Base-by-base conservation (phyloP, 1,139 yeast species). In the Neolecta irregularis region DNA sequence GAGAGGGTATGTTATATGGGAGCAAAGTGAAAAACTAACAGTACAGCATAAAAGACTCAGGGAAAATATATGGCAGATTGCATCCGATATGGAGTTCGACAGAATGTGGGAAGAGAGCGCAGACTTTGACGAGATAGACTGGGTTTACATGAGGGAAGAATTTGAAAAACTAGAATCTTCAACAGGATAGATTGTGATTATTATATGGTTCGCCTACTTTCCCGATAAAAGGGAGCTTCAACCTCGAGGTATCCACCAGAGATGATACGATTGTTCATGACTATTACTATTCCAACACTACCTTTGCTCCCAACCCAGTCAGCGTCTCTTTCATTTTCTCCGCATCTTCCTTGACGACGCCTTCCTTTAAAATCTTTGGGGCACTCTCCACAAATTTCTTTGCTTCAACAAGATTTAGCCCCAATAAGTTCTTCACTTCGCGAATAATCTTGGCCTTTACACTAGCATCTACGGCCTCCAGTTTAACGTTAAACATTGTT, bases 401-500 rank as follows among this genome's bases (percentile, higher is more conserved):
- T 44, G 95, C 80, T 56, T 88, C 98, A 43, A 88, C 98, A 49
- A 88, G 69, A 12, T 94, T 81, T 53, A 88, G 68, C 6, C 95
- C 95, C 53, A 88, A 68, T 57, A 88, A 65, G 44, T 78, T 69
- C 68, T 88, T 88, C 49, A 88, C 93, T 64, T 88, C 98, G 67
- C 88, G 88, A 58, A 88, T 91, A 56, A 88, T 72, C 76, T 88
- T 88, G 46, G 99, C 95, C 68, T 88, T 88, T 41, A 93, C 64
- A 64, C 85, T 83, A 44, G 96, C 72, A 52, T 88, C 99, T 50
- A 88, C 85, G 29, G 91, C 70, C 58, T 88, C 96, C 51, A 88
- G 72, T 62, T 85, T 91, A 56, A 88, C 64, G 50, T 80, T 67
- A 65, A 88, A 91, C 49, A 91, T 80, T 47, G 94, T 80, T 69